Conservation (phyloP, 345 rosid species). For the Rubroshorea leprosula region DNA sequence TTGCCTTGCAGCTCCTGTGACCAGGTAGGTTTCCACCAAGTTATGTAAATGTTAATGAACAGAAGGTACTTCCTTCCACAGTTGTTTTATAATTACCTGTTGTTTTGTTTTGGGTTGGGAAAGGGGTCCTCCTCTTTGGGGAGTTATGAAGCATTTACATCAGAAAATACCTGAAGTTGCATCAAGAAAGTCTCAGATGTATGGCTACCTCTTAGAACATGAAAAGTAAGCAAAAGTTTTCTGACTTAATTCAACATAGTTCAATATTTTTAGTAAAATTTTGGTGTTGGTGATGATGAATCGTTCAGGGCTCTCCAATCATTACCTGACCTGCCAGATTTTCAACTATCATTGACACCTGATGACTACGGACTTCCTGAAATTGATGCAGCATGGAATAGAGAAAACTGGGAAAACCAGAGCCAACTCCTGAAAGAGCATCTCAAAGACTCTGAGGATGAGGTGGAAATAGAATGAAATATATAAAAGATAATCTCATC, state of each 20-base stretch:
- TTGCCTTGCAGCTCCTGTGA: conserved; percentile 69
- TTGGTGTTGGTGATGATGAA: conserved; percentile 12
- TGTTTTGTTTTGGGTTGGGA: too few species aligned
- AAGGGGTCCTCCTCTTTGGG: conserved; percentile 88
- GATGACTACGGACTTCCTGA: conserved; percentile 67
- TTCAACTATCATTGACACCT: conserved; percentile 76
- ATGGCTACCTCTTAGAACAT: conserved; percentile 79
- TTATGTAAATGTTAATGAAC: too few species aligned
- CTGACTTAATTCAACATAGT: neutral
- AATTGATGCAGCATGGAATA: conserved; percentile 47
- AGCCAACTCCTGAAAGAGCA: conserved; percentile 57
- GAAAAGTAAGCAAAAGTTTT: conserved; percentile 62
- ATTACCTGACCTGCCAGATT: conserved; percentile 81
- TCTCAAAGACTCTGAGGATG: conserved; percentile 50
- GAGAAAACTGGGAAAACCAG: conserved; percentile 45
- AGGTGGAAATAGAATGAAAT: conserved; percentile 28
- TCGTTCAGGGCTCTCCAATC: conserved; percentile 73
- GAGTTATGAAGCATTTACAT: conserved; percentile 70
- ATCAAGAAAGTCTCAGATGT: conserved; percentile 67
- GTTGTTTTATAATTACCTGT: too few species aligned
- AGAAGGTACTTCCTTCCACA: too few species aligned
- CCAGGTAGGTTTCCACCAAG: conserved; percentile 51
- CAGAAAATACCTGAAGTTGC: conserved; percentile 96
- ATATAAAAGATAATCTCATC: neutral
- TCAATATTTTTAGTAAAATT: too few species aligned